Evolutionary conservation across 106 monocot genomes (phyloP), one percentile per base, ranked within the genome.

Genomic region (Triglochin maritima): DNA sequence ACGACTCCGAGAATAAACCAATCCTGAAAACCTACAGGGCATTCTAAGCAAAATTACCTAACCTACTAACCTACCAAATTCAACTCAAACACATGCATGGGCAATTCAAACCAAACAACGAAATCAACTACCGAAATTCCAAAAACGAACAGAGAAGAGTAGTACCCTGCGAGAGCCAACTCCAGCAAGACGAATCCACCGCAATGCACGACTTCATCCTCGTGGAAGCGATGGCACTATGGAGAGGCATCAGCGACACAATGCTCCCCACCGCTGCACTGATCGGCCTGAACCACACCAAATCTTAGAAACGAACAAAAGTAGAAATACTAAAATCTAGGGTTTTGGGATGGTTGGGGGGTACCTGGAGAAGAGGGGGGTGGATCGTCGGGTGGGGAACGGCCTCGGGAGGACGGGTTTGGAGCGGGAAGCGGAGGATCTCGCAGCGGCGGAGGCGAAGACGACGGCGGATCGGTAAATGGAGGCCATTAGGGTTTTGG

Each of bases 191-290:
- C n/a, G 73, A 74, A 58, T 74, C 65, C 13, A 66, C 57, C 14
- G 66, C 73, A 49, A 74, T 74, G 57, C 56, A 74, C 15, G 73
- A 74, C 7, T 66, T 74, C 12, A 74, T 65, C 43, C 73, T 56
- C 5, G 73, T 66, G n/a, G 73, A 74, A 4, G 73, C 73, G 12
- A 74, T 74, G 54, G 73, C 73, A 14, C 65, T 65, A 66, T 74
- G 73, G 48, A 74, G 73, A 47, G 73, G 73, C 73, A 74, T 57
- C 57, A 74, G 55, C 5, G 73, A 74, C 65, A 57, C 73, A 29
- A 47, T 47, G 16, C 57, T 65, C 7, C 29, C 73, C 47, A 74
- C 57, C 13, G 65, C 65, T 2, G 73, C 46, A 56, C 9, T 8
- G 9, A 65, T 57, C 5, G 73, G 59, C 64, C 73, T 74, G 64